These are phyloP conservation scores for Malassezia restricta DNA, from an alignment of 1,284 basidiomycete species.

Conservation along the genomic window DNA sequence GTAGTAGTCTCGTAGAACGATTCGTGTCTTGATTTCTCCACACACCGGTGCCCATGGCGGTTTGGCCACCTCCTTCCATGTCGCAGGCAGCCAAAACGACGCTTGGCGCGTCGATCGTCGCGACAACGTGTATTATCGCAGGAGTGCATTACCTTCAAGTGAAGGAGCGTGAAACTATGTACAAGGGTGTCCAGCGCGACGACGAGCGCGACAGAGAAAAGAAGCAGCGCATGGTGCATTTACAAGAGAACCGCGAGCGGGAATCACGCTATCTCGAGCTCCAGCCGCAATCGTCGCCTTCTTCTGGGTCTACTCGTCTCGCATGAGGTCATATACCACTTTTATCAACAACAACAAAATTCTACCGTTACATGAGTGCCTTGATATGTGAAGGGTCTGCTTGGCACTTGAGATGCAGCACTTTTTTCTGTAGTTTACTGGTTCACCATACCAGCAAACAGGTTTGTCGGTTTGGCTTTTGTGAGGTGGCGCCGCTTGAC, in stretches of 20 bases:
- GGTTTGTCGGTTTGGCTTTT: constrained; percentile 40
- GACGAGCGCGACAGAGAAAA: constrained; percentile 34
- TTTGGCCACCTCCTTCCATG: constrained; percentile 50
- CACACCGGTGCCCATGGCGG: no score
- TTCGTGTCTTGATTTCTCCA: background rate
- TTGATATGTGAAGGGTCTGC: no score
- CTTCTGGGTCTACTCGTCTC: background rate
- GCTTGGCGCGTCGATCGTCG: constrained; percentile 57
- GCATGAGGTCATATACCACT: background rate
- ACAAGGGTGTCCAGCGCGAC: constrained; percentile 40
- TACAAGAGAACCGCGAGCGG: constrained; percentile 27
- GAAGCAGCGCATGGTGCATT: constrained; percentile 26
- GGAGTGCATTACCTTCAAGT: constrained; percentile 81
- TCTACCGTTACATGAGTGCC: no score
- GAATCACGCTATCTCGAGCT: constrained; percentile 30
- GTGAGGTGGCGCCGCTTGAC: constrained; percentile 40
- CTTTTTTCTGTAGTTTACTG: background rate
- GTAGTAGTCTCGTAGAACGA: background rate
- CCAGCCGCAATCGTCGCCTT: constrained; percentile 18
- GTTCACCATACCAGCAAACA: constrained; percentile 26
- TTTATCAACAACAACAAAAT: background rate
- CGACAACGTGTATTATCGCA: constrained; percentile 66
- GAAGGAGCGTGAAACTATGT: constrained; percentile 59
- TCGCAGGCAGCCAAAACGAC: constrained; percentile 67
- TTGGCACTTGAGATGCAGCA: background rate